phyloP scores from a whole-genome alignment of 2,329 filamentous ascomycete species.

The Monilinia polystroma region DNA sequence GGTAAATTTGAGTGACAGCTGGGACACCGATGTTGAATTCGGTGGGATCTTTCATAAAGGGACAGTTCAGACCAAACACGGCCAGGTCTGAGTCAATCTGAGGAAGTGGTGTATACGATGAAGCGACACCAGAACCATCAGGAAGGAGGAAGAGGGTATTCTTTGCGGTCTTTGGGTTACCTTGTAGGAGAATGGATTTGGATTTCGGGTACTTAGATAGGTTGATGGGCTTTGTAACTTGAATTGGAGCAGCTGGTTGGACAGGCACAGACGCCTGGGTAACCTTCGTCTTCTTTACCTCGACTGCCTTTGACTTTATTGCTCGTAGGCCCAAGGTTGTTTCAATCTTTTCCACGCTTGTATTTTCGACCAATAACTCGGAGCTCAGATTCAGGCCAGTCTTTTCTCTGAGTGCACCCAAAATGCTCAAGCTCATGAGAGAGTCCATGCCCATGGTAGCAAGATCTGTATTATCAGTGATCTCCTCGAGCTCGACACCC shows the following conservation, averaged over 20 bases:
- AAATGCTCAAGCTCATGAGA: conserved; percentile 23
- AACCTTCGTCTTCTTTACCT: conserved; percentile 5
- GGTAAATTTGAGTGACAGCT: conserved; percentile 61
- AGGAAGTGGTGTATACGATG: conserved; percentile 30
- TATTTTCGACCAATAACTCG: conserved; percentile 33
- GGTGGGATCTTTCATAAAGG: conserved; percentile 66
- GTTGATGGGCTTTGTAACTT: conserved; percentile 10
- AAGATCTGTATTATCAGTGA: conserved; percentile 22
- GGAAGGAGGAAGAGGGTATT: conserved; percentile 48
- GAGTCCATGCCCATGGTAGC: conserved; percentile 25
- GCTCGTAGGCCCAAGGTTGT: conserved; percentile 28
- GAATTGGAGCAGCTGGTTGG: conserved; percentile 10
- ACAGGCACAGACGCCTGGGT: neutral
- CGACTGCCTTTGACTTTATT: conserved; percentile 19
- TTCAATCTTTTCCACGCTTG: conserved; percentile 31
- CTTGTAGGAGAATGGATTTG: conserved; percentile 46
- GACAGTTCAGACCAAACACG: conserved; percentile 63
- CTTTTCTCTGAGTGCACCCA: conserved; percentile 20
- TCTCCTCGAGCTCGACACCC: conserved; percentile 23
- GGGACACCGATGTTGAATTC: conserved; percentile 65
- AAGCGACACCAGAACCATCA: conserved; percentile 47
- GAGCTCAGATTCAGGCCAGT: conserved; percentile 44
- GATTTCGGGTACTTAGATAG: conserved; percentile 26
- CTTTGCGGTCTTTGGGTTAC: conserved; percentile 48
- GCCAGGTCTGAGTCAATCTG: conserved; percentile 46